A percentile compares a stretch with the other conserved stretches of the same genome.
phyloP scores from a whole-genome alignment of 768 basidiomycete genomes.

The Lepiota subincarnata region DNA sequence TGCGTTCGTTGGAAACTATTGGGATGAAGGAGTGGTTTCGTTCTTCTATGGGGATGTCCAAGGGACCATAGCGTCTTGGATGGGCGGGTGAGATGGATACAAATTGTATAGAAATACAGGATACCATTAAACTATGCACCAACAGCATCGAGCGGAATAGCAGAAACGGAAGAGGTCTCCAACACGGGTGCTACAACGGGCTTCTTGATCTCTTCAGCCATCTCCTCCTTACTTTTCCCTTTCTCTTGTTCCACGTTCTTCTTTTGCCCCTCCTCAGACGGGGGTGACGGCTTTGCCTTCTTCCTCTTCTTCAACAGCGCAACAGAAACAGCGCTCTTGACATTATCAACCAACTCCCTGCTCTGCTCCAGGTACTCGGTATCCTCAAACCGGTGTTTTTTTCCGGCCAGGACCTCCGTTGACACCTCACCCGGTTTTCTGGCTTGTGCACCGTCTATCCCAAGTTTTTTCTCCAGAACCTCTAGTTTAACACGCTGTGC shows the following conservation, averaged over 20 bases:
- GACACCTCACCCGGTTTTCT: constrained; percentile 25
- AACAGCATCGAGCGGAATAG: constrained; percentile 24
- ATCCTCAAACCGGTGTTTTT: constrained; percentile 90
- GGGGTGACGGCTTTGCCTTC: constrained; percentile 25
- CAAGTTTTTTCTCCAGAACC: constrained; percentile 78
- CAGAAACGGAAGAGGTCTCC: constrained; percentile 10
- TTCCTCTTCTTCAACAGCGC: constrained; percentile 31
- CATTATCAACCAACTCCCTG: constrained; percentile 84
- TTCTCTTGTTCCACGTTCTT: constrained; percentile 14
- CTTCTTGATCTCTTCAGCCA: constrained; percentile 11
- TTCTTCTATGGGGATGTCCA: constrained; percentile 12
- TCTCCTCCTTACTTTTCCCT: constrained; percentile 11
- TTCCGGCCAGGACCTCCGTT: constrained; percentile 53
- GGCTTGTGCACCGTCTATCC: constrained; percentile 43
- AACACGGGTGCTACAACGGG: background rate
- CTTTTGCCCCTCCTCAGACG: constrained; percentile 17
- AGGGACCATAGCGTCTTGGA: constrained; percentile 3
- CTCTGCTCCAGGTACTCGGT: constrained; percentile 90
- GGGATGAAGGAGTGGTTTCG: constrained; percentile 15
- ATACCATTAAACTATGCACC: constrained; percentile 20
- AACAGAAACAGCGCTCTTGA: constrained; percentile 83
- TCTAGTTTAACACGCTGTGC: constrained; percentile 81
- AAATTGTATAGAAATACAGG: constrained; percentile 3
- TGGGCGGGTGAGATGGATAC: background rate
- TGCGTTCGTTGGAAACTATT: constrained; percentile 13